Evolutionary conservation across 177 flowering plant species (phyloP), one percentile per base, ranked within the genome.

Genomic region (Vitis hybrid): DNA sequence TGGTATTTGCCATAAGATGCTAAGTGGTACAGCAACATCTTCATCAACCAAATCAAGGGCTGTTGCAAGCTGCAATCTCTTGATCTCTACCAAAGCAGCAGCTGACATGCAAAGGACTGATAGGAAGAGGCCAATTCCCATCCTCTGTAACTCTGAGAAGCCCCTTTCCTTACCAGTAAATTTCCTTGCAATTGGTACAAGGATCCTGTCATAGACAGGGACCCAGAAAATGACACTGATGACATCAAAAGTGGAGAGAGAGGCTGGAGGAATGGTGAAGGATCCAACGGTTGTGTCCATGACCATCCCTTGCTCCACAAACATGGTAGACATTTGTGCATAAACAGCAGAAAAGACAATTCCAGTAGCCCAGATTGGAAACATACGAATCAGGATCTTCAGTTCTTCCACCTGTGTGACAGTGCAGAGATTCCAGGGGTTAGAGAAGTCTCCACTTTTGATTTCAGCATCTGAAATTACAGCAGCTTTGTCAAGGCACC

Each of bases 371-470:
- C 98, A 93, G 63, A 93, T 86, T 26, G 98, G 98, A 69, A 92
- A 88, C 98, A 92, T 91, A 51, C 94, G 90, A 67, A 91, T 76
- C 76, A 93, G 79, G 62, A 91, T 88, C 74, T 93, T 93, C 70
- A 93, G 60, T 74, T 93, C 98, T 76, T 93, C 98, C 11, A 92
- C 94, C 70, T 92, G 98, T 1, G 98, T 92, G 51, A 92, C 89
- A 11, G 98, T 89, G 85, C 98, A 93, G 6, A 92, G 80, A 76
- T 79, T 84, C 96, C 94, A 91, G 6, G 87, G 79, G 67, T 89
- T 80, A 6, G 89, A 86, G 70, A 81, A 83, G 60, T 89, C 79
- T 17, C 80, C 89, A 64, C 51, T 80, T 71, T 80, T 81, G 57
- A 45, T 56, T 66, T 91, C 97, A 15, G 68, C 74, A 59, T 89